Percentiles rank a stretch among this genome's conserved stretches.
Evolutionary conservation across 1,139 yeast genomes (phyloP).

Genomic region (Hansenula sp.): DNA sequence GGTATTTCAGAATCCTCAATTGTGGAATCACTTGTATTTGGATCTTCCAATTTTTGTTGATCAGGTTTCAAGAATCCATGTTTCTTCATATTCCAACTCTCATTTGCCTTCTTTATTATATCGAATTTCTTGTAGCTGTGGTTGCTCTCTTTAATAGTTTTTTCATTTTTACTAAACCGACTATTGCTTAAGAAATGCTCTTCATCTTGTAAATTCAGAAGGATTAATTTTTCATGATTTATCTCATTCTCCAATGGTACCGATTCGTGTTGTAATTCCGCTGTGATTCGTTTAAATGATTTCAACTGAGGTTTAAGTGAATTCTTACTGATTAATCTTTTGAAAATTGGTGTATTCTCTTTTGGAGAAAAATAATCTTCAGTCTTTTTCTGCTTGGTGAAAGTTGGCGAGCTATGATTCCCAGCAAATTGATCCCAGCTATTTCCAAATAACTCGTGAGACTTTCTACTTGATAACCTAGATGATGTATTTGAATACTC

Average conservation of each 20-base stretch:
- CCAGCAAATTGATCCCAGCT: conserved; percentile 11
- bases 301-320: conserved; percentile 21
- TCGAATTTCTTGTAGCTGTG: conserved; percentile 17
- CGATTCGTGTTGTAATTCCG: conserved; percentile 18
- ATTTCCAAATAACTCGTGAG: conserved; percentile 13
- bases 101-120: conserved; percentile 21
- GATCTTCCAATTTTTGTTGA: neutral
- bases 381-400: conserved; percentile 1
- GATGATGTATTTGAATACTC: too few species aligned
- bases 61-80: conserved; percentile 5
- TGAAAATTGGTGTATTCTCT: conserved; percentile 21
- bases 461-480: conserved; percentile 6
- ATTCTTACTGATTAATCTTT: conserved; percentile 18
- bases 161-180: conserved; percentile 7
- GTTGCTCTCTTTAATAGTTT: conserved; percentile 3
- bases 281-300: conserved; percentile 19
- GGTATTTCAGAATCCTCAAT: conserved; percentile 3
- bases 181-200: conserved; percentile 11
- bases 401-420: conserved; percentile 15
- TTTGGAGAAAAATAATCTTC: conserved; percentile 13
- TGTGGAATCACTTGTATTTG: neutral
- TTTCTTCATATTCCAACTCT: conserved; percentile 22
- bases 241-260: conserved; percentile 20
- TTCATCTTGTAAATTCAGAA: conserved; percentile 20
- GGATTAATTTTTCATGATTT: conserved; percentile 20